Evolutionary conservation across 2,329 filamentous ascomycete species (phyloP).

Genomic region (Cryoendolithus antarcticus): DNA sequence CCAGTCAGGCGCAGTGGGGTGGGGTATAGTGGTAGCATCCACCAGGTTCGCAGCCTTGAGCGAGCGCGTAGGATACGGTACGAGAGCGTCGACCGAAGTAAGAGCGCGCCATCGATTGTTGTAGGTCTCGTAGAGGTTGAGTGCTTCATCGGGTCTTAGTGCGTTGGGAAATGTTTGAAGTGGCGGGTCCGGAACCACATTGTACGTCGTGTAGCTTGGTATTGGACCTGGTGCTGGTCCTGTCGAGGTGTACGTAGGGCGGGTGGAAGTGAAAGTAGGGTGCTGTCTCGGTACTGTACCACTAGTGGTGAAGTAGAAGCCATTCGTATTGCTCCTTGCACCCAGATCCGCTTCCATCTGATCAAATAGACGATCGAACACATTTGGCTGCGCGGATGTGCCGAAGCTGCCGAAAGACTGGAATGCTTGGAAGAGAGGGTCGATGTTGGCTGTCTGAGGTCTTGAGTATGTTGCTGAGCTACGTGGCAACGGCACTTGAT

Average conservation of each 20-base stretch:
- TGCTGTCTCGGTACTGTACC: not conserved
- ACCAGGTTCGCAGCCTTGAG: slow-evolving; percentile 14
- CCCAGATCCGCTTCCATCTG: not conserved
- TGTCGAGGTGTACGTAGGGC: slow-evolving; percentile 1
- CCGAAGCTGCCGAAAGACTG: slow-evolving; percentile 3
- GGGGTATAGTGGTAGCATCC: slow-evolving; percentile 16
- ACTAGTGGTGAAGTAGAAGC: slow-evolving; percentile 1
- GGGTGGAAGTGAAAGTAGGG: not conserved
- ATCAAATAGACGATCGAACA: slow-evolving; percentile 4
- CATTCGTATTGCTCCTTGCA: not conserved
- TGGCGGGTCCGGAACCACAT: slow-evolving; percentile 6
- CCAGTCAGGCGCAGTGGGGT: slow-evolving; percentile 17
- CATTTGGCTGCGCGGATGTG: not conserved
- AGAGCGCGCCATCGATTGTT: slow-evolving; percentile 18
- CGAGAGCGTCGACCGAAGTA: slow-evolving; percentile 12
- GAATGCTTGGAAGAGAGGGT: not conserved
- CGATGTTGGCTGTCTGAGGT: too few relatives aligned
- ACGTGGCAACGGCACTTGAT: too few relatives aligned
- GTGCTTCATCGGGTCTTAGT: slow-evolving; percentile 16
- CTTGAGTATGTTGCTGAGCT: too few relatives aligned
- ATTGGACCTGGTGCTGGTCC: slow-evolving; percentile 3
- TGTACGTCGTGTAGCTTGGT: slow-evolving; percentile 3
- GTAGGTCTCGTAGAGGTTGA: slow-evolving; percentile 16
- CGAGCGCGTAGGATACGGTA: slow-evolving; percentile 21
- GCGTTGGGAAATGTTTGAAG: slow-evolving; percentile 12